phyloP scores from a whole-genome alignment of 257 asterid genomes.

The Scutellaria galericulata region DNA sequence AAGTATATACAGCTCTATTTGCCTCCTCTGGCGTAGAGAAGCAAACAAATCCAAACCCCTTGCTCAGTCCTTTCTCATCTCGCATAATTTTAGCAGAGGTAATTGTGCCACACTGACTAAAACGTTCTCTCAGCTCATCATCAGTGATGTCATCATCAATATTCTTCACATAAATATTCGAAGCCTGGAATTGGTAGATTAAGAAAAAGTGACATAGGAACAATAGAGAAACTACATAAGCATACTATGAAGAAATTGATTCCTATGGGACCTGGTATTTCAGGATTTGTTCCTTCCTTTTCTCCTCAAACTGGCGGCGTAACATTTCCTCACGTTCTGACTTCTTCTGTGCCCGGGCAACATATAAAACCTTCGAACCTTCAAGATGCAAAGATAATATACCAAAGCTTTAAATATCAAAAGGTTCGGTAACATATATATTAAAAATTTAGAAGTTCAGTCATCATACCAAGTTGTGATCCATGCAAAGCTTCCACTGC shows the following conservation, averaged over 20 bases:
- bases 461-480: constrained; percentile 63
- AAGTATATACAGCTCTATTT: constrained; percentile 59
- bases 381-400: constrained; percentile 27
- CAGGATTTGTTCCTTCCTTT: constrained; percentile 61
- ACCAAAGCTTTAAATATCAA: constrained; percentile 17
- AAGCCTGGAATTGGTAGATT: constrained; percentile 52
- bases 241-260: constrained; percentile 22
- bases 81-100: constrained; percentile 81
- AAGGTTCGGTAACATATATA: not conserved
- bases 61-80: constrained; percentile 79
- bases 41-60: constrained; percentile 93
- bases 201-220: constrained; percentile 6
- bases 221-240: not conserved
- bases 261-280: constrained; percentile 64
- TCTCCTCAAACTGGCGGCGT: constrained; percentile 76
- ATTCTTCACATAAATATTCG: constrained; percentile 86
- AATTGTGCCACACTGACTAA: constrained; percentile 73
- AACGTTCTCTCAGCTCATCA: constrained; percentile 64
- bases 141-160: constrained; percentile 71
- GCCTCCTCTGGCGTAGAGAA: constrained; percentile 85
- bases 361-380: constrained; percentile 82
- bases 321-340: constrained; percentile 73
- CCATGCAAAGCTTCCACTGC: constrained; percentile 70
- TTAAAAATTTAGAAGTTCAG: constrained; percentile 22
- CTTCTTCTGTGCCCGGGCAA: constrained; percentile 85